Conservation (phyloP, 169 alveolate genomes). For the Cryptosporidium ryanae region DNA sequence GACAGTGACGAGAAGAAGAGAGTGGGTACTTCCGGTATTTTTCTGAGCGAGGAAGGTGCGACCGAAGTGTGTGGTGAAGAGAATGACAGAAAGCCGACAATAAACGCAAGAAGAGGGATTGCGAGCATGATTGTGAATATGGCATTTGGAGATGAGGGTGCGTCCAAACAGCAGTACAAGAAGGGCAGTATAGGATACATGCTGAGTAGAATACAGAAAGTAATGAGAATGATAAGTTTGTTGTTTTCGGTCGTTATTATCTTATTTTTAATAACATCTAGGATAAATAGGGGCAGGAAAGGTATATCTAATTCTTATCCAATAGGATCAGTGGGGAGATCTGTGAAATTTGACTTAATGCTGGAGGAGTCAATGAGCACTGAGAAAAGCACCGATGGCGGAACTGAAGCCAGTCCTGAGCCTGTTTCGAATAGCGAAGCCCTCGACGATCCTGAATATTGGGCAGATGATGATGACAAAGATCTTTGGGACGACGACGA, state of each 20-base stretch:
- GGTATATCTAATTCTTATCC: slow-evolving; percentile 9
- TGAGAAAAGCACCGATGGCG: not conserved
- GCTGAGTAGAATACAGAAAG: slow-evolving; percentile 33
- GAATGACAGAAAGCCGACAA: not conserved
- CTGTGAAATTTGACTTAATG: slow-evolving; percentile 52
- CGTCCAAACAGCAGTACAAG: not conserved
- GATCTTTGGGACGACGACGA: slow-evolving; percentile 64
- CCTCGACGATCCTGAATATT: slow-evolving; percentile 64
- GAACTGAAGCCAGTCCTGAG: not conserved
- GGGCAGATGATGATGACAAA: slow-evolving; percentile 66
- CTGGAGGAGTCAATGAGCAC: not conserved
- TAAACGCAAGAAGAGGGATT: slow-evolving; percentile 55
- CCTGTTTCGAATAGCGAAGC: slow-evolving; percentile 10
- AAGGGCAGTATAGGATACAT: slow-evolving; percentile 60
- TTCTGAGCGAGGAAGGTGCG: not conserved
- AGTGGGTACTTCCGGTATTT: not conserved
- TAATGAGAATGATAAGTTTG: slow-evolving; percentile 34
- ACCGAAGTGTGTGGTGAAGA: not conserved
- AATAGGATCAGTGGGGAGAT: slow-evolving; percentile 50
- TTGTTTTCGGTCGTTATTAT: slow-evolving; percentile 34
- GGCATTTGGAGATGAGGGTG: slow-evolving; percentile 9
- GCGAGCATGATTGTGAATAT: slow-evolving; percentile 11
- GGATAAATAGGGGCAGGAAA: slow-evolving; percentile 21
- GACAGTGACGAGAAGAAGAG: not conserved
- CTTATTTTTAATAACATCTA: slow-evolving; percentile 29